These are phyloP conservation scores for Venturia aucupariae DNA, from an alignment of 2,329 filamentous ascomycete species.

Conservation along the genomic window DNA sequence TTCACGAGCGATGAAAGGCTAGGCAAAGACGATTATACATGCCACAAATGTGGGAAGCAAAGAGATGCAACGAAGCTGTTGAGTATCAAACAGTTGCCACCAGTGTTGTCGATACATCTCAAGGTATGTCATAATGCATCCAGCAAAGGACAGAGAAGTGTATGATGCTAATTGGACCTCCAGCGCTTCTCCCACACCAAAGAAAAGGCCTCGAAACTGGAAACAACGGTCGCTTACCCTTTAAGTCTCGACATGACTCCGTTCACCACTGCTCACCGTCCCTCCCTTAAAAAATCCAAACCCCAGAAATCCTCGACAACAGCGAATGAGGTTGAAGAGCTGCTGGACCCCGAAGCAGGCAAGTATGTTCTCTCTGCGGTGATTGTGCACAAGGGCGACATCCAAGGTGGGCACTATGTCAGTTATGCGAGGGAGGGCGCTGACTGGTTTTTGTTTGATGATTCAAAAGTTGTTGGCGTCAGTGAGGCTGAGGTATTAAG, in stretches of 20 bases:
- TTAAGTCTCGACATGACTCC: slow-evolving; percentile 82
- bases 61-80: slow-evolving; percentile 67
- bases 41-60: slow-evolving; percentile 54
- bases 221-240: slow-evolving; percentile 78
- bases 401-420: slow-evolving; percentile 86
- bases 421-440: slow-evolving; percentile 79
- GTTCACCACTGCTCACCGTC: slow-evolving; percentile 54
- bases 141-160: not conserved
- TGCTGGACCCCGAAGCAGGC: slow-evolving; percentile 33
- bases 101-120: slow-evolving; percentile 83
- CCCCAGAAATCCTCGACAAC: slow-evolving; percentile 16
- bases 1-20: slow-evolving; percentile 78
- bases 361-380: slow-evolving; percentile 83
- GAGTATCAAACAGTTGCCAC: slow-evolving; percentile 74
- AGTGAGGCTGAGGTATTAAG: slow-evolving; percentile 75
- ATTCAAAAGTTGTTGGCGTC: slow-evolving; percentile 81
- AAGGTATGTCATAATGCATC: slow-evolving; percentile 50
- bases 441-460: slow-evolving; percentile 93
- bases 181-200: slow-evolving; percentile 69
- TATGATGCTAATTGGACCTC: slow-evolving; percentile 19
- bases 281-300: not conserved
- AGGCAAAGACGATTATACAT: slow-evolving; percentile 70
- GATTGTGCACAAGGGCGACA: slow-evolving; percentile 85
- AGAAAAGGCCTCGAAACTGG: slow-evolving; percentile 72
- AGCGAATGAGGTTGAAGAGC: not conserved